These are phyloP conservation scores for Wickerhamiella galacta DNA, from an alignment of 805 yeast species.

Conservation along the genomic window DNA sequence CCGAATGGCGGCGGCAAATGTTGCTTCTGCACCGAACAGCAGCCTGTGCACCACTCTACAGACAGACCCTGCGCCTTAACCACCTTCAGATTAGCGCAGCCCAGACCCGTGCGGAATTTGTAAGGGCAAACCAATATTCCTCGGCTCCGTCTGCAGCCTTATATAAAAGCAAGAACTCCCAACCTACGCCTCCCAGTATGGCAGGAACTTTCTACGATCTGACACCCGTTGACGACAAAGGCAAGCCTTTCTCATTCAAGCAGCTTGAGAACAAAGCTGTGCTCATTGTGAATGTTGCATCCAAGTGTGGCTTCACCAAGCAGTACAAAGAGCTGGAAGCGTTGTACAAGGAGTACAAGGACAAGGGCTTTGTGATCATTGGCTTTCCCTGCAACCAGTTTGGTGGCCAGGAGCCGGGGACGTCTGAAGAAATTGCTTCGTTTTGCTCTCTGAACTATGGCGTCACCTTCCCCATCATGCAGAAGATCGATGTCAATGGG, in stretches of 20 bases:
- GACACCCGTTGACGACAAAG: constrained; percentile 43
- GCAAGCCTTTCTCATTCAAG: constrained; percentile 40
- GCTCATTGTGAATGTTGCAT: constrained; percentile 72
- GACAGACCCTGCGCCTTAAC: too few relatives aligned
- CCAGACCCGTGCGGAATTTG: too few relatives aligned
- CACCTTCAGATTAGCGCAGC: too few relatives aligned
- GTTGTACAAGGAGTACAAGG: constrained; percentile 46
- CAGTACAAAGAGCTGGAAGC: constrained; percentile 60
- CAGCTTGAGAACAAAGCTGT: constrained; percentile 66
- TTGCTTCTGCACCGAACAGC: too few relatives aligned
- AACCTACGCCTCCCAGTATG: too few relatives aligned
- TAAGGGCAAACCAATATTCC: too few relatives aligned
- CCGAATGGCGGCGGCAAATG: too few relatives aligned
- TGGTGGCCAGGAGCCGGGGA: constrained; percentile 61
- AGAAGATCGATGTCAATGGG: constrained; percentile 85
- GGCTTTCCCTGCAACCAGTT: constrained; percentile 92
- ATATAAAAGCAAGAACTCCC: too few relatives aligned
- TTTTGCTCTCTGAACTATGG: constrained; percentile 75
- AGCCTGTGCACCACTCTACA: too few relatives aligned
- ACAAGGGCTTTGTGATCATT: constrained; percentile 45
- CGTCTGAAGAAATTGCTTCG: constrained; percentile 47
- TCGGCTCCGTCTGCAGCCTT: too few relatives aligned
- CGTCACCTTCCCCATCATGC: constrained; percentile 76
- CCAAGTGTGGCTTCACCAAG: constrained; percentile 65
- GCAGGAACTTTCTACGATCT: constrained; percentile 58